Evolutionary conservation across 495 filamentous ascomycete genomes (phyloP).

Genomic region (Daldinia caldariorum): DNA sequence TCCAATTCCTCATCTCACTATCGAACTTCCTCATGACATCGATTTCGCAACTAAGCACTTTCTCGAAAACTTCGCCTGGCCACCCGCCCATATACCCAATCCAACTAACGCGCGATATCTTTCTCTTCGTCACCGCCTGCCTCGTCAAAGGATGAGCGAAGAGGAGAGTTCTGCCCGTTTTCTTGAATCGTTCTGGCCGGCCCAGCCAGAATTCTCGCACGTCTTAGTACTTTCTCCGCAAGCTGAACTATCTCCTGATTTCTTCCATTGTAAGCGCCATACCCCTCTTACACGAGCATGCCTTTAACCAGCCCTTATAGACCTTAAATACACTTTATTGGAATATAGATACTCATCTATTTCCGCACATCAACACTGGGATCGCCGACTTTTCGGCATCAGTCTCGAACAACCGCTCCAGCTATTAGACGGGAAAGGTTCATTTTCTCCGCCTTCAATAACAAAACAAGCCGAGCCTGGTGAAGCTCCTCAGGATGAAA

Average conservation of each 20-base stretch:
- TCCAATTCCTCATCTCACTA: conserved; percentile 72
- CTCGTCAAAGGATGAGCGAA: conserved; percentile 60
- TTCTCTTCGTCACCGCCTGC: conserved; percentile 76
- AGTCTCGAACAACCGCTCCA: conserved; percentile 76
- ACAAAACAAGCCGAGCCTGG: conserved; percentile 37
- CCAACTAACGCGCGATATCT: conserved; percentile 59
- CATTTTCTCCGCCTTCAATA: conserved; percentile 62
- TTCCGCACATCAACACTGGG: conserved; percentile 53
- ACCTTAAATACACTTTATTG: conserved; percentile 74
- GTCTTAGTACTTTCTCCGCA: conserved; percentile 82
- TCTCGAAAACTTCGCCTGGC: conserved; percentile 71
- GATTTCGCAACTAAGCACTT: conserved; percentile 69
- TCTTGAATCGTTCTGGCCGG: conserved; percentile 84
- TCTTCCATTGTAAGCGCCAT: conserved; percentile 73
- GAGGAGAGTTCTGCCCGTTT: conserved; percentile 74
- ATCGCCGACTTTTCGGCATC: conserved; percentile 71
- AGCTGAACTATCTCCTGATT: conserved; percentile 75
- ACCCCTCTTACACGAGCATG: not conserved
- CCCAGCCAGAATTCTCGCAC: conserved; percentile 67
- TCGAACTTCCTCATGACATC: conserved; percentile 77
- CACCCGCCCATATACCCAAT: conserved; percentile 56
- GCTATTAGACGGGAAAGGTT: conserved; percentile 63
- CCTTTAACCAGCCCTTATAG: conserved; percentile 33
- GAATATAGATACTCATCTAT: conserved; percentile 75
- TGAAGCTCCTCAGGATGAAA: conserved; percentile 40